Percentiles rank a stretch among this genome's conserved stretches.
Evolutionary conservation across 2,329 filamentous ascomycete genomes (phyloP).

Genomic region (Colletotrichum eremochloae): DNA sequence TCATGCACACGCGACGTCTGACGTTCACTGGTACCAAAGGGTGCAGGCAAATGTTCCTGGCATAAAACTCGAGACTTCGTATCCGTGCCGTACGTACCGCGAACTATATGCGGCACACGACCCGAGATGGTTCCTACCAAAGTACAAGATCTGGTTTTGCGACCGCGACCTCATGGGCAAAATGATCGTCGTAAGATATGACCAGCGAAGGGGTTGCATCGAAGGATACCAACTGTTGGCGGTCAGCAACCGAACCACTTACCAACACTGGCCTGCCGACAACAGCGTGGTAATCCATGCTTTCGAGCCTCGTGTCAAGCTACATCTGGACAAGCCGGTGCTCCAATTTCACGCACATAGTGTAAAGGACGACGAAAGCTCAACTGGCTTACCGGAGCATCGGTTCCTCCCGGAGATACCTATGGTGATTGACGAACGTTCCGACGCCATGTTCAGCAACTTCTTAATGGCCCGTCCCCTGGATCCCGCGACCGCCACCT

Average conservation of each 20-base stretch:
- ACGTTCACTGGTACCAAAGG: constrained; percentile 78
- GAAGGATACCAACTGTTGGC: constrained; percentile 84
- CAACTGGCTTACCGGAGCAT: constrained; percentile 44
- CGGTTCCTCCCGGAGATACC: constrained; percentile 65
- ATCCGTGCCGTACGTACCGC: constrained; percentile 74
- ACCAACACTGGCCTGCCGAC: constrained; percentile 75
- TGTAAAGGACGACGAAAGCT: constrained; percentile 5
- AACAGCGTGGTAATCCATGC: constrained; percentile 76
- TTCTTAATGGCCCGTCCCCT: constrained; percentile 75
- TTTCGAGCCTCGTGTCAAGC: constrained; percentile 77
- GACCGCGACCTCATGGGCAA: constrained; percentile 81
- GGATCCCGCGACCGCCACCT: constrained; percentile 51
- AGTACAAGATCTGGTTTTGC: constrained; percentile 87
- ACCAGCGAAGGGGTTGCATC: constrained; percentile 79
- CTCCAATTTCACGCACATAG: constrained; percentile 63
- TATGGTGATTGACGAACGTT: constrained; percentile 62
- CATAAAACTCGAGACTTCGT: constrained; percentile 63
- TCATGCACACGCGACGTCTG: constrained; percentile 70
- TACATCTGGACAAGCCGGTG: constrained; percentile 82
- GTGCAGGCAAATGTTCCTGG: constrained; percentile 78
- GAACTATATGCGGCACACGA: constrained; percentile 81
- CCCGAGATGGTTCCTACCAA: constrained; percentile 86
- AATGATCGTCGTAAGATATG: constrained; percentile 82
- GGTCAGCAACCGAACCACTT: constrained; percentile 66
- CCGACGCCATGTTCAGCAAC: constrained; percentile 71